Evolutionary conservation across 164 flowering plant genomes (phyloP).

Genomic region (Macadamia integrifolia): DNA sequence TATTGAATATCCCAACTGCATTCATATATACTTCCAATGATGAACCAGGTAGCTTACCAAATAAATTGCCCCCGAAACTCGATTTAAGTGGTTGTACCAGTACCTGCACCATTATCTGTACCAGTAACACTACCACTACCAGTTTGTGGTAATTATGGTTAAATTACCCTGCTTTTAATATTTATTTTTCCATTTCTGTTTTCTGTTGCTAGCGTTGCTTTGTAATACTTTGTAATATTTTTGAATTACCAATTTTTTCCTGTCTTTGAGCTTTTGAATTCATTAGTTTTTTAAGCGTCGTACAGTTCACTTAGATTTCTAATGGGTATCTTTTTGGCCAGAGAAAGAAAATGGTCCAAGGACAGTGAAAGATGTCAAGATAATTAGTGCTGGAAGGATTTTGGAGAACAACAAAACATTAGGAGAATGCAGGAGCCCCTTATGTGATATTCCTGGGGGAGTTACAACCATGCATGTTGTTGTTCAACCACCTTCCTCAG

Average conservation of each 20-base stretch:
- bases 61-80: too few species aligned
- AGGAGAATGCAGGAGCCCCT: slow-evolving; percentile 72
- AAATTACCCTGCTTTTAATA: too few species aligned
- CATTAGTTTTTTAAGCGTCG: not conserved
- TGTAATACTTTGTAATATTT: too few species aligned
- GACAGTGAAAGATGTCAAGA: slow-evolving; percentile 75
- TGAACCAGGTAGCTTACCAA: too few species aligned
- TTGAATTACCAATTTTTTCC: not conserved
- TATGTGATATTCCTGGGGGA: slow-evolving; percentile 67
- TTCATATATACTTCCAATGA: too few species aligned
- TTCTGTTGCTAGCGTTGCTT: not conserved
- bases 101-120: too few species aligned
- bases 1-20: too few species aligned
- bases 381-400: slow-evolving; percentile 74
- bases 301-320: not conserved
- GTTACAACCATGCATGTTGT: slow-evolving; percentile 91
- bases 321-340: slow-evolving; percentile 19
- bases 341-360: slow-evolving; percentile 78
- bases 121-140: too few species aligned
- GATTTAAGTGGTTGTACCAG: too few species aligned
- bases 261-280: not conserved
- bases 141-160: too few species aligned
- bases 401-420: slow-evolving; percentile 75
- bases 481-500: slow-evolving; percentile 51
- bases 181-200: too few species aligned